A percentile compares a stretch with the other conserved stretches of the same genome.
These are phyloP conservation scores for Austroboletus eburneus DNA, from an alignment of 768 basidiomycete species.

Conservation along the genomic window DNA sequence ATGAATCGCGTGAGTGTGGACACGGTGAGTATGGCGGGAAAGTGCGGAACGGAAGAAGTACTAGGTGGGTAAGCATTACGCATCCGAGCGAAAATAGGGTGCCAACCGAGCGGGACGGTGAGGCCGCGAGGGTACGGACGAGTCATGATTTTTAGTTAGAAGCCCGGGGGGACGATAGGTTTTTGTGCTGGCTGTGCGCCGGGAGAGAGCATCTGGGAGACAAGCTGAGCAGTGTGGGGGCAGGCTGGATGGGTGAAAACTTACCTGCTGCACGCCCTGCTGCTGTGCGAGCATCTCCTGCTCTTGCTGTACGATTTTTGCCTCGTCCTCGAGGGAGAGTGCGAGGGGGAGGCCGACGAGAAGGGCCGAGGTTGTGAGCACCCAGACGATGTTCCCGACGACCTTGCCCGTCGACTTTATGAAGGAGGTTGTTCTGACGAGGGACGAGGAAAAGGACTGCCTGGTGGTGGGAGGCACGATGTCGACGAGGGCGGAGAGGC, in stretches of 20 bases:
- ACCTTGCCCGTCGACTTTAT: constrained; percentile 65
- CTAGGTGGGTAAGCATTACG: constrained; percentile 11
- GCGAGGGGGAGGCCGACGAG: constrained; percentile 93
- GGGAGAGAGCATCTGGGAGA: constrained; percentile 67
- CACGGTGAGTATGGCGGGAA: constrained; percentile 8
- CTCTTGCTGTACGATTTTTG: constrained; percentile 90
- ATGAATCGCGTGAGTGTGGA: constrained; percentile 8
- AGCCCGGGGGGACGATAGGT: constrained; percentile 85
- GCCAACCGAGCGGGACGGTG: neutral
- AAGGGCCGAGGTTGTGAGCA: constrained; percentile 89
- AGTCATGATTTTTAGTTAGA: constrained; percentile 41
- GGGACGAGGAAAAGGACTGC: constrained; percentile 59
- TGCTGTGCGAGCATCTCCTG: constrained; percentile 92
- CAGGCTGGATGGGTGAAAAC: constrained; percentile 21
- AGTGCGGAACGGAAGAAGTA: constrained; percentile 15
- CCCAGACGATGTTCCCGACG: constrained; percentile 89
- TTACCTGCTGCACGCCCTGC: constrained; percentile 85
- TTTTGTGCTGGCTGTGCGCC: constrained; percentile 37
- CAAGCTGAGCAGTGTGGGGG: constrained; percentile 5
- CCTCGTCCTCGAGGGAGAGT: constrained; percentile 92
- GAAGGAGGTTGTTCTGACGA: constrained; percentile 58
- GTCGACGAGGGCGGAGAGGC: constrained; percentile 88
- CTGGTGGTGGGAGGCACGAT: constrained; percentile 92
- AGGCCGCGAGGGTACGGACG: neutral
- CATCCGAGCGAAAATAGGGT: constrained; percentile 7